Base-by-base conservation (phyloP, 148 eudicot species). In the Agrostemma githago region DNA sequence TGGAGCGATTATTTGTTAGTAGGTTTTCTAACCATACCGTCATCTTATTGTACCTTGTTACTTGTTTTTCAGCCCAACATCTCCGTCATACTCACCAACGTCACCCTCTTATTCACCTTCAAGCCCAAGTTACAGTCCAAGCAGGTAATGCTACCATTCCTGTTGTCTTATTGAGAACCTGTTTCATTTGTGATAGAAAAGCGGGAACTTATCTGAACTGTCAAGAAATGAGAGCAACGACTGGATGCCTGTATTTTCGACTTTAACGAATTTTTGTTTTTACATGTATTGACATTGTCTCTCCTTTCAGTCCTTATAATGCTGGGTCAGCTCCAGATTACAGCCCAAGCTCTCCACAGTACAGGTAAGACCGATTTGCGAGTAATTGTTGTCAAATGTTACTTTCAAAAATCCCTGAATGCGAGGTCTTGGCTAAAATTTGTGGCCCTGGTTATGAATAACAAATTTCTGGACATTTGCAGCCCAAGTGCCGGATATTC, bases 261-360 rank as follows among this genome's bases (percentile, higher is more conserved):
- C 41, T 10, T 60, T 60, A 12, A 62, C 1, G 42, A 21, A 21
- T 62, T 65, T 63, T 21, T 34, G 40, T 64, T 26, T 11, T 38
- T 64, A 6, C 11, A 64, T 17, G 38, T 65, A 20, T 20, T 38
- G 44, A 38, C 20, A 39, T 15, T 65, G 44, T 65, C 37, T 65
- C 44, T 65, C n/a, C 66, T 34, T 73, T 21, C 85, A 83, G 83
- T 40, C 85, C 83, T 17, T 83, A 70, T 61, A 77, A 66, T 74
- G 70, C 85, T 46, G 83, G 85, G 58, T 70, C 77, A 46, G 77
- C 75, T 72, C 81, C 78, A 16, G 83, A 79, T 58, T 83, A 83
- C 54, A 83, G 85, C 66, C 83, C 85, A 10, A 80, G 79, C 57
- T 83, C 85, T 70, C 81, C 83, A n/a, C 83, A 83, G 54, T 80